phyloP scores from a whole-genome alignment of 1,284 basidiomycete genomes.

The Chondrostereum purpureum region DNA sequence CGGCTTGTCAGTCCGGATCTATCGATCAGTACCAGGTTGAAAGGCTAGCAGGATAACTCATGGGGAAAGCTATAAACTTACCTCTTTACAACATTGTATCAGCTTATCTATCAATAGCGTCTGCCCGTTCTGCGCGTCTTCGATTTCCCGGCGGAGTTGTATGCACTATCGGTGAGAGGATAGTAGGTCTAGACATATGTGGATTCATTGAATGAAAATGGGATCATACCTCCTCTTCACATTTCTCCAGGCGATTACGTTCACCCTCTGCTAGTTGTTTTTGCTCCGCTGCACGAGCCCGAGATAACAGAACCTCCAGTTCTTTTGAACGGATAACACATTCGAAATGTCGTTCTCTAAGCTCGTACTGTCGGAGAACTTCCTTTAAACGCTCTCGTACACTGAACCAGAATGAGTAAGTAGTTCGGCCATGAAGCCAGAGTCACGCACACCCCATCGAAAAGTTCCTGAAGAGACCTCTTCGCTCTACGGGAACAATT shows the following conservation, averaged over 20 bases:
- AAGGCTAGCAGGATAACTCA: constrained; percentile 7
- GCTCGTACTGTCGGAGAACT: constrained; percentile 75
- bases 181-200: constrained; percentile 12
- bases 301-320: constrained; percentile 74
- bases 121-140: constrained; percentile 67
- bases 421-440: constrained; percentile 5
- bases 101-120: constrained; percentile 73
- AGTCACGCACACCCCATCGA: constrained; percentile 65
- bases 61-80: constrained; percentile 27
- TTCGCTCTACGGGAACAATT: constrained; percentile 43
- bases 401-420: constrained; percentile 30
- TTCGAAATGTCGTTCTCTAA: constrained; percentile 82
- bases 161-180: constrained; percentile 33
- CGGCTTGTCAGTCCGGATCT: constrained; percentile 45
- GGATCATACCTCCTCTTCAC: constrained; percentile 59
- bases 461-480: constrained; percentile 69
- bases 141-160: constrained; percentile 62
- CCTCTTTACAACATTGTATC: constrained; percentile 78
- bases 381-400: constrained; percentile 78
- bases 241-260: constrained; percentile 56
- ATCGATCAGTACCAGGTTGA: constrained; percentile 20
- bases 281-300: constrained; percentile 77
- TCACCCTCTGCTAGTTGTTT: constrained; percentile 72
- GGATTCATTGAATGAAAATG: constrained; percentile 10
- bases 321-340: constrained; percentile 84